Conservation (phyloP, 345 rosid genomes). For the Punica granatum region DNA sequence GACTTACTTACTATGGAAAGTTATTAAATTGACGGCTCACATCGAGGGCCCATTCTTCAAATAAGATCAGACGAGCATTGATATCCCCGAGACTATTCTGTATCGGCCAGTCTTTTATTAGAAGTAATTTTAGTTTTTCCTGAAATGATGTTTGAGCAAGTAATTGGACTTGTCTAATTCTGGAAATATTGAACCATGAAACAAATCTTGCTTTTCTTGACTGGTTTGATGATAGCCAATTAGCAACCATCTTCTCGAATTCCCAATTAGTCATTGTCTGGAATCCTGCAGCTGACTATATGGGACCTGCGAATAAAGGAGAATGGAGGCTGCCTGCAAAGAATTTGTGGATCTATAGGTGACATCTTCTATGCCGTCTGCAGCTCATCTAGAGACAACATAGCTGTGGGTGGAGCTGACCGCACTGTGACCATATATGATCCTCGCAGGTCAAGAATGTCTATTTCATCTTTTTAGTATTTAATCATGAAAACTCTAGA, state of each 20-base stretch:
- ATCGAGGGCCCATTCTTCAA: too few relatives aligned
- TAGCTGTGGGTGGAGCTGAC: constrained; percentile 67
- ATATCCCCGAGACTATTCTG: too few relatives aligned
- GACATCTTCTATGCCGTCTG: constrained; percentile 48
- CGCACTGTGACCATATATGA: constrained; percentile 62
- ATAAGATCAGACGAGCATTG: too few relatives aligned
- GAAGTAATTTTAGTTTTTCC: neutral
- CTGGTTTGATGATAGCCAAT: neutral
- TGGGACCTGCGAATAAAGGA: constrained; percentile 69
- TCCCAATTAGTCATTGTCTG: neutral
- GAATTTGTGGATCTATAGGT: constrained; percentile 55
- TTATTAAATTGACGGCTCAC: too few relatives aligned
- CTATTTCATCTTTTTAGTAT: neutral
- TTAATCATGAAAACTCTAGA: neutral
- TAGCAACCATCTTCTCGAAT: neutral
- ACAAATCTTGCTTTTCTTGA: neutral
- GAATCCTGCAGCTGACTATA: constrained; percentile 38
- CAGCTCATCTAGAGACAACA: constrained; percentile 40
- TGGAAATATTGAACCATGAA: neutral
- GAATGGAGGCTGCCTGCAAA: constrained; percentile 52
- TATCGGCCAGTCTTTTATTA: neutral
- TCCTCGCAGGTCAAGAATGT: constrained; percentile 49
- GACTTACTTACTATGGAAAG: too few relatives aligned
- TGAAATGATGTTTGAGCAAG: neutral
- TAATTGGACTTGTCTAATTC: neutral